Base-by-base conservation (phyloP, 2,329 filamentous ascomycete genomes). In the Alternaria infectoria region DNA sequence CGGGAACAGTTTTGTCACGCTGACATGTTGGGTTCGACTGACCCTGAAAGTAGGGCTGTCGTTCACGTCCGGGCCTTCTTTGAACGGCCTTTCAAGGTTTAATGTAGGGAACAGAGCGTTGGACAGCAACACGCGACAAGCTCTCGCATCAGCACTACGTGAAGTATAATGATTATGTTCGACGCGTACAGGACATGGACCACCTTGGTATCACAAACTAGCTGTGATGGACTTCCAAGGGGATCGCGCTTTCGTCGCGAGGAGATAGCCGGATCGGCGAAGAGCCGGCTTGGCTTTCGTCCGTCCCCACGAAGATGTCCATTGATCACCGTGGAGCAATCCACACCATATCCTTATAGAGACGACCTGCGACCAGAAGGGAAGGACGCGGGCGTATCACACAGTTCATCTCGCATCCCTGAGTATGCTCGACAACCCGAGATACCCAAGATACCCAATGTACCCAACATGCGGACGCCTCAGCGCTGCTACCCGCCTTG, bases 401-500 rank as follows among this genome's bases (percentile, higher is more conserved):
- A 54, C 19, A 7, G 3, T 30, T 54, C 60, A 44, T 54, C 43
- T 11, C 17, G 19, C 28, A 47, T 17, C 26, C 59, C 59, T 62
- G 54, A 58, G 30, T 32, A 57, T 57, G 52, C 28, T 40, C 45
- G 26, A 44, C 19, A 30, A 21, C 49, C 49, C 49, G 32, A 32
- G 36, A 30, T 12, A 36, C 36, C 47, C 50, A 46, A 43, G 4
- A 17, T 23, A 15, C 28, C 57, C 57, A 47, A 47, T 15, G 54
- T 44, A 50, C 30, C n/a, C 32, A 47, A 56, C 17, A 46, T 57
- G 51, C 47, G 55, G 43, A 30, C 40, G 54, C 55, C 62, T 19
- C 54, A 26, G 36, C 55, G 50, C 50, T 50, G n/a, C 30, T 46
- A 51, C 36, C 56, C 52, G 59, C 59, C 44, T 64, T 67, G 61